Percentiles rank a stretch among this genome's conserved stretches.
Evolutionary conservation across 2,329 filamentous ascomycete species (phyloP).

Genomic region (Exophiala sp.): DNA sequence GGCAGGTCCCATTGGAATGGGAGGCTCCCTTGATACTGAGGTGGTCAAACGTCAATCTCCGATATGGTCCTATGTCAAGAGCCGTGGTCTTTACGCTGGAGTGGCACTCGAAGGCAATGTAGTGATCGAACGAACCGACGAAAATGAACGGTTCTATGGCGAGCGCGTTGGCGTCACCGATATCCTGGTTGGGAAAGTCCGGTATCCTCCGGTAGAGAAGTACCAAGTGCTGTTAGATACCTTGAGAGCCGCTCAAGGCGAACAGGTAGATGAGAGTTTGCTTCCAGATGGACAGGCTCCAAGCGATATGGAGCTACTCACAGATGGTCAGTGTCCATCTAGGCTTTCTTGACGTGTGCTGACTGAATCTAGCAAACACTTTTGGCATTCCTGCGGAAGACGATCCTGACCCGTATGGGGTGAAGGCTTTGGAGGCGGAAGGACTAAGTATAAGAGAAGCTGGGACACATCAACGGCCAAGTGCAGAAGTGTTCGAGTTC

Average conservation of each 20-base stretch:
- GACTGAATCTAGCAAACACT: slow-evolving; percentile 36
- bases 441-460: slow-evolving; percentile 88
- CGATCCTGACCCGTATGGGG: slow-evolving; percentile 89
- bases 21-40: slow-evolving; percentile 68
- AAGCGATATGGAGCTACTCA: slow-evolving; percentile 63
- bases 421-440: slow-evolving; percentile 84
- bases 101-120: slow-evolving; percentile 84
- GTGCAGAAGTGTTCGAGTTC: slow-evolving; percentile 79
- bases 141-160: slow-evolving; percentile 83
- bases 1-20: slow-evolving; percentile 72
- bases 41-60: slow-evolving; percentile 66
- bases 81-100: slow-evolving; percentile 80
- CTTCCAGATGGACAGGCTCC: slow-evolving; percentile 69
- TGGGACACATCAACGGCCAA: slow-evolving; percentile 69
- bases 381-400: slow-evolving; percentile 77
- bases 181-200: slow-evolving; percentile 61
- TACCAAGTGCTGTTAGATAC: slow-evolving; percentile 69
- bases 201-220: slow-evolving; percentile 51
- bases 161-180: slow-evolving; percentile 59
- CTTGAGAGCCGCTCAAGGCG: slow-evolving; percentile 82
- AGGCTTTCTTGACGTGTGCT: slow-evolving; percentile 32
- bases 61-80: slow-evolving; percentile 84
- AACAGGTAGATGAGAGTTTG: slow-evolving; percentile 68
- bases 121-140: slow-evolving; percentile 79
- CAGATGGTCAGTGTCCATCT: slow-evolving; percentile 40